phyloP scores from a whole-genome alignment of 1,284 basidiomycete species.

The Sporisorium exsertum region DNA sequence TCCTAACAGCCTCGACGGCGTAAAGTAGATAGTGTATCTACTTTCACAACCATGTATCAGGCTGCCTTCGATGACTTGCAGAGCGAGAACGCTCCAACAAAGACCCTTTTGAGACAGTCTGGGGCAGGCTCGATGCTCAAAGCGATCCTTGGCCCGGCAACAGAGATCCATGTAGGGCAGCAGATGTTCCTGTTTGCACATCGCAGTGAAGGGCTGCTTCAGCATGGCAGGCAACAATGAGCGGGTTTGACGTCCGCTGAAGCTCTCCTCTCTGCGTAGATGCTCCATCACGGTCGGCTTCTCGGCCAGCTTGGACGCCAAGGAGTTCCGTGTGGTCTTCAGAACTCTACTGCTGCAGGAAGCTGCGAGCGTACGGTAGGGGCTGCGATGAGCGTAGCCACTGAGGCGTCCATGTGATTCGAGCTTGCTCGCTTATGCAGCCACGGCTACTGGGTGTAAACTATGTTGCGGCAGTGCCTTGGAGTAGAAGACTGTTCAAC shows the following conservation, averaged over 20 bases:
- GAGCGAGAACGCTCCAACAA: too few species aligned
- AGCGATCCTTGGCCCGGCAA: too few species aligned
- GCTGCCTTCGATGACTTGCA: background rate
- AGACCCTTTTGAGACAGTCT: too few species aligned
- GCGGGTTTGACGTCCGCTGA: too few species aligned
- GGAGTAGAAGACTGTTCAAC: conserved; percentile 28
- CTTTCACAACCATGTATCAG: background rate
- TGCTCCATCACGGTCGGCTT: background rate
- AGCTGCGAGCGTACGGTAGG: background rate
- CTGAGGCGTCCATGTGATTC: background rate
- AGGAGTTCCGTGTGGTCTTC: background rate
- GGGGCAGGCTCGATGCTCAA: too few species aligned
- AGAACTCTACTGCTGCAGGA: conserved; percentile 9
- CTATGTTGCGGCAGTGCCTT: background rate
- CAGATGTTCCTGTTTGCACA: background rate
- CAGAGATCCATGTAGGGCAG: background rate
- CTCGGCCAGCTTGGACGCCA: background rate
- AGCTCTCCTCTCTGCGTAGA: background rate
- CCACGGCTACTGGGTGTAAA: background rate
- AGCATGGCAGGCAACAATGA: background rate
- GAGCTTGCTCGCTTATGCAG: background rate
- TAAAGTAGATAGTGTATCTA: conserved; percentile 6
- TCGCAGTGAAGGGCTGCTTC: background rate
- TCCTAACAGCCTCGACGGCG: background rate
- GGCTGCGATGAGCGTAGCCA: background rate